These are phyloP conservation scores for Hyaloscypha hepaticicola DNA, from an alignment of 495 filamentous ascomycete genomes.

Conservation along the genomic window DNA sequence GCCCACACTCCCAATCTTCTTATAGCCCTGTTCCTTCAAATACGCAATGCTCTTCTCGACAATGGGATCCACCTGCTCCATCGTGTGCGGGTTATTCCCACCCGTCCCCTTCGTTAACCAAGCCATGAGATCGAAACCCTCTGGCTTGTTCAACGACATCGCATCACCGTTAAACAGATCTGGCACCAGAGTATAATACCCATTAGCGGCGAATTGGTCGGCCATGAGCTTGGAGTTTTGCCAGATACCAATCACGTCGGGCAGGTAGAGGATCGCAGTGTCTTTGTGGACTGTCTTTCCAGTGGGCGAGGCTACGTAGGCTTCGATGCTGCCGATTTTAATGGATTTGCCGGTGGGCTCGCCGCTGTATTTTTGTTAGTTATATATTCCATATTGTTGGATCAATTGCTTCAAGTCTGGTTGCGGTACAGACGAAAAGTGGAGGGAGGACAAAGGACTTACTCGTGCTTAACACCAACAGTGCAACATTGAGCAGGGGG, in stretches of 20 bases:
- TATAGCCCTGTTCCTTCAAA: slow-evolving; percentile 51
- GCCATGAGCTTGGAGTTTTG: slow-evolving; percentile 77
- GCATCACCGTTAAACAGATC: slow-evolving; percentile 78
- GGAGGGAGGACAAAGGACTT: slow-evolving; percentile 25
- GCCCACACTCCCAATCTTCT: slow-evolving; percentile 69
- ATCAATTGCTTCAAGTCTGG: background rate
- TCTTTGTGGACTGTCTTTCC: slow-evolving; percentile 45
- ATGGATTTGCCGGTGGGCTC: slow-evolving; percentile 42
- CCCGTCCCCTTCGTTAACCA: slow-evolving; percentile 57
- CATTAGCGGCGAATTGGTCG: slow-evolving; percentile 79
- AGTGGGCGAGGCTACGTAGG: slow-evolving; percentile 49
- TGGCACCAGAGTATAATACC: slow-evolving; percentile 73
- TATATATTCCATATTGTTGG: background rate
- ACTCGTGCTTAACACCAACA: slow-evolving; percentile 47
- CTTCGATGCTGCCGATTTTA: slow-evolving; percentile 46
- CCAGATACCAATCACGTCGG: slow-evolving; percentile 71
- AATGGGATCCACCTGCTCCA: slow-evolving; percentile 54
- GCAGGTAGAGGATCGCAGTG: slow-evolving; percentile 55
- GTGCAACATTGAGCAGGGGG: slow-evolving; percentile 57
- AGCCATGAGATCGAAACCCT: slow-evolving; percentile 54
- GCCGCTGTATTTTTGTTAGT: slow-evolving; percentile 27
- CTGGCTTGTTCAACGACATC: slow-evolving; percentile 53
- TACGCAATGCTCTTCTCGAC: slow-evolving; percentile 45
- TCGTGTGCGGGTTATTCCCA: slow-evolving; percentile 58
- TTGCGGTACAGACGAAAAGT: background rate